Evolutionary conservation across 805 yeast genomes (phyloP).

Genomic region (Kregervanrija delftensis): DNA sequence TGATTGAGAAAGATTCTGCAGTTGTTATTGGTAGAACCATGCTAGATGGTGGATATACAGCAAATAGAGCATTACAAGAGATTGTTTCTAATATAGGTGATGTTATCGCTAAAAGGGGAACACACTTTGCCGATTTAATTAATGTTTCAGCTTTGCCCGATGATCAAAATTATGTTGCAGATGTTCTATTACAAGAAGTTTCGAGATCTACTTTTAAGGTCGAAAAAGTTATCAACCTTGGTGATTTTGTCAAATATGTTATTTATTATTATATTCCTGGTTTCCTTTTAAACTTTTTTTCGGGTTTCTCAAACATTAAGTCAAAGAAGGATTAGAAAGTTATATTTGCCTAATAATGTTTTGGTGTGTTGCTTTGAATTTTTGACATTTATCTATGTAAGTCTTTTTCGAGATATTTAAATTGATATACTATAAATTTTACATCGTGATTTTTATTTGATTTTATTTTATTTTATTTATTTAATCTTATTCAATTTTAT

Average conservation of each 20-base stretch:
- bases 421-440: not conserved
- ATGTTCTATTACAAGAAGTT: slow-evolving; percentile 1
- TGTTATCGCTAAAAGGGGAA: not conserved
- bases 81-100: not conserved
- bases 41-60: not conserved
- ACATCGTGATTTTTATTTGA: not conserved
- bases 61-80: slow-evolving; percentile 2
- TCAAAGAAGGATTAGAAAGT: not conserved
- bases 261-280: slow-evolving; percentile 5
- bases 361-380: not conserved
- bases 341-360: not conserved
- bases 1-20: not conserved
- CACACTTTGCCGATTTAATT: slow-evolving; percentile 1
- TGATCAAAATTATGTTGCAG: slow-evolving; percentile 5
- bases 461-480: not conserved
- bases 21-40: slow-evolving; percentile 3
- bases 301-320: not conserved
- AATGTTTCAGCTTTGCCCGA: slow-evolving; percentile 2
- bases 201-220: slow-evolving; percentile 3
- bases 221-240: not conserved
- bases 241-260: slow-evolving; percentile 1
- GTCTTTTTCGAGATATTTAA: not conserved
- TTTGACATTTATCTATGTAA: not conserved
- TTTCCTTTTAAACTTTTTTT: not conserved
- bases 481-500: not conserved